These are phyloP conservation scores for Apophysomyces ossiformis DNA, from an alignment of 371 early-diverging fungal species.

Conservation along the genomic window DNA sequence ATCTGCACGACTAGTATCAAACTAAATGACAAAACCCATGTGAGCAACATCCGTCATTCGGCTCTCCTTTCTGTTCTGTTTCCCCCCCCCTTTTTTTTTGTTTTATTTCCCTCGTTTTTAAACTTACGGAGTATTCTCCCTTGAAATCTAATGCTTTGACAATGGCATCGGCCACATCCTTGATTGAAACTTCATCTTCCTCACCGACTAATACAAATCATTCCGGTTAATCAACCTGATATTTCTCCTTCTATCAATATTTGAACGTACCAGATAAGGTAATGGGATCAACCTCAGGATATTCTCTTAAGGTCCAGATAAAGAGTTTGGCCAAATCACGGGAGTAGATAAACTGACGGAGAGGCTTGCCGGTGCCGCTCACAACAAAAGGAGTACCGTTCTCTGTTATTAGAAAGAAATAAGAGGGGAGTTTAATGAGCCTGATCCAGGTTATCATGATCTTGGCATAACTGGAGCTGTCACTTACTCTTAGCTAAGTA, in stretches of 20 bases:
- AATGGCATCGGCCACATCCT: slow-evolving; percentile 79
- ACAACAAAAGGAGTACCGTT: slow-evolving; percentile 78
- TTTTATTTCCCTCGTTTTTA: background rate
- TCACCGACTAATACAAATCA: slow-evolving; percentile 66
- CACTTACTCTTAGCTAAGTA: slow-evolving; percentile 74
- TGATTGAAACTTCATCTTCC: slow-evolving; percentile 82
- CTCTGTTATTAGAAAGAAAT: slow-evolving; percentile 40
- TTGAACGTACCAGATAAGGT: slow-evolving; percentile 75
- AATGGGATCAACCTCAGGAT: slow-evolving; percentile 80
- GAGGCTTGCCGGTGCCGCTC: slow-evolving; percentile 81
- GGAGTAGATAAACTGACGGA: slow-evolving; percentile 89
- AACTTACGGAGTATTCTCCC: slow-evolving; percentile 60
- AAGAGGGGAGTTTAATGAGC: background rate
- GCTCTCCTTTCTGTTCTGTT: background rate
- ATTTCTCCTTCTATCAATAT: background rate
- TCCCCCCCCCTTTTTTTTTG: too few relatives aligned
- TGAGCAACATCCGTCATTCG: slow-evolving; percentile 1
- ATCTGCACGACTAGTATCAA: slow-evolving; percentile 80
- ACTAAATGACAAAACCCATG: slow-evolving; percentile 34
- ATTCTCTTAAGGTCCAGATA: slow-evolving; percentile 84
- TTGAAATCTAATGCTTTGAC: slow-evolving; percentile 72
- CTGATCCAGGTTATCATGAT: background rate
- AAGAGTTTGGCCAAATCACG: slow-evolving; percentile 84
- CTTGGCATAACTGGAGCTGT: background rate
- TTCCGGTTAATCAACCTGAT: background rate